Conservation (phyloP, 176 grass and related monocot genomes). For the Chloris gayana region DNA sequence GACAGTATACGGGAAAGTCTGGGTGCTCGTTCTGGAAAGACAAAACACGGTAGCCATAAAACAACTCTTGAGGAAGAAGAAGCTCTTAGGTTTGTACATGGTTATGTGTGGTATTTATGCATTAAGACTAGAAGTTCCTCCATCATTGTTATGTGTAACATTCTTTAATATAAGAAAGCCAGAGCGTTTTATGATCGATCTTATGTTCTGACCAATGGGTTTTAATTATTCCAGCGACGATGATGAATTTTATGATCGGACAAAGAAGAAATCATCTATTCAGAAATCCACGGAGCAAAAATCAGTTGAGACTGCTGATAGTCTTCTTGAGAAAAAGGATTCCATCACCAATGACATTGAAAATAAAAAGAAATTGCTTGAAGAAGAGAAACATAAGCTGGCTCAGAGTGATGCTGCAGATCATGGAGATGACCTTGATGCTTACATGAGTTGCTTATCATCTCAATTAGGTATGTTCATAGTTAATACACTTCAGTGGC, state of each 20-base stretch:
- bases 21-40: constrained; percentile 80
- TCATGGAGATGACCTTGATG: constrained; percentile 86
- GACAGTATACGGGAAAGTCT: constrained; percentile 96
- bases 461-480: constrained; percentile 82
- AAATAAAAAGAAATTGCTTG: constrained; percentile 71
- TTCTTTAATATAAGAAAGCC: constrained; percentile 9
- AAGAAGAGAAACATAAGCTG: constrained; percentile 76
- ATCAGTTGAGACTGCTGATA: constrained; percentile 91
- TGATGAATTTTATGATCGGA: constrained; percentile 98
- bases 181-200: constrained; percentile 12
- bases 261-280: constrained; percentile 67
- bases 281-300: constrained; percentile 62
- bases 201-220: constrained; percentile 26
- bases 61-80: constrained; percentile 77
- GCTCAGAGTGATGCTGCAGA: constrained; percentile 41
- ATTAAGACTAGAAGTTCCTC: not conserved
- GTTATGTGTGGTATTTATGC: not conserved
- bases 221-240: constrained; percentile 69
- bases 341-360: constrained; percentile 70
- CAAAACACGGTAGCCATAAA: constrained; percentile 59
- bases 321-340: constrained; percentile 93
- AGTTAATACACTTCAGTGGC: constrained; percentile 1
- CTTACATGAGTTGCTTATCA: constrained; percentile 94
- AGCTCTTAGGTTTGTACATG: constrained; percentile 63
- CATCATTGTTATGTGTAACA: not conserved